Percentiles rank a stretch among this genome's conserved stretches.
Conservation (phyloP, 1,284 basidiomycete genomes). For the Fomitiporia mediterranea region DNA sequence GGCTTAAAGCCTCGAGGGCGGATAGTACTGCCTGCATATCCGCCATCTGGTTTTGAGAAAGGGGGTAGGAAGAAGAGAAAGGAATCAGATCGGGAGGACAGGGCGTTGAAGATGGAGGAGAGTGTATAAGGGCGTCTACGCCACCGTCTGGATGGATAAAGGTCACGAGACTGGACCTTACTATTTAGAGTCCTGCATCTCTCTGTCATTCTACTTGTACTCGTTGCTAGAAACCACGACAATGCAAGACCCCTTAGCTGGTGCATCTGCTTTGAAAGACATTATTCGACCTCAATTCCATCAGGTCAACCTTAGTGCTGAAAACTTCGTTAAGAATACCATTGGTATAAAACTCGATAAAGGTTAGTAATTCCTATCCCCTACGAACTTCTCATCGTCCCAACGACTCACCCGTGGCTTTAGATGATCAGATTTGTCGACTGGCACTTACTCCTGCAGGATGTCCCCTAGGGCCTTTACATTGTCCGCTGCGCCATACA, state of each 20-base stretch:
- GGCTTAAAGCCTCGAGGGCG: slow-evolving; percentile 70
- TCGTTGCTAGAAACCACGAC: slow-evolving; percentile 17
- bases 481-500: slow-evolving; percentile 90
- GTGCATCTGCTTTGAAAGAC: slow-evolving; percentile 65
- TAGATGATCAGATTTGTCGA: slow-evolving; percentile 90
- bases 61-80: not conserved
- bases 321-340: slow-evolving; percentile 80
- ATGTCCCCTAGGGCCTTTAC: slow-evolving; percentile 82
- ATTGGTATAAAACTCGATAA: slow-evolving; percentile 89
- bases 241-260: slow-evolving; percentile 53
- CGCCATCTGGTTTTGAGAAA: slow-evolving; percentile 40
- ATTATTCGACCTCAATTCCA: slow-evolving; percentile 87
- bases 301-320: slow-evolving; percentile 86
- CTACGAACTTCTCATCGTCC: slow-evolving; percentile 7
- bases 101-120: not conserved
- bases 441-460: slow-evolving; percentile 73
- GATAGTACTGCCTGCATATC: slow-evolving; percentile 66
- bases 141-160: not conserved
- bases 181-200: not conserved
- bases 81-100: not conserved
- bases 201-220: not conserved
- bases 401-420: slow-evolving; percentile 18
- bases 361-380: slow-evolving; percentile 45
- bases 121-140: not conserved
- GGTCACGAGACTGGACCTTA: slow-evolving; percentile 1